These are phyloP conservation scores for Cylindrotheca closterium DNA, from an alignment of 108 stramenopile genomes.

Conservation along the genomic window DNA sequence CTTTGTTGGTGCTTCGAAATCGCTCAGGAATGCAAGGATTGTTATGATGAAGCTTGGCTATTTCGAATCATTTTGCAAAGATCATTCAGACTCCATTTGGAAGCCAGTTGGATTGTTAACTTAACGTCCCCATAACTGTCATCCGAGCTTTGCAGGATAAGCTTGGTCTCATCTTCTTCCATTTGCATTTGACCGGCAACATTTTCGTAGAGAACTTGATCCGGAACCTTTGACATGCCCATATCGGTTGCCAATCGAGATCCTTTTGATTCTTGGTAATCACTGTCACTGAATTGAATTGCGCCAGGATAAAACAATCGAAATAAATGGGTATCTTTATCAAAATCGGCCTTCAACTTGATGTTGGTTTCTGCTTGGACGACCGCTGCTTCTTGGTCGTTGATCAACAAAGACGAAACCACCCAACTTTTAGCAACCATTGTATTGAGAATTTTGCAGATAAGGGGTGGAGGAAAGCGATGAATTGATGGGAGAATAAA, in stretches of 20 bases:
- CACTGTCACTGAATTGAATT: neutral
- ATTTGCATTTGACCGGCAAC: neutral
- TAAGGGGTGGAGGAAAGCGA: too few relatives aligned
- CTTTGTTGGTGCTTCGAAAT: too few relatives aligned
- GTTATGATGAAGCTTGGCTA: too few relatives aligned
- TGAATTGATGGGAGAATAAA: conserved; percentile 3
- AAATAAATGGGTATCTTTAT: neutral
- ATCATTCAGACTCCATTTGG: neutral
- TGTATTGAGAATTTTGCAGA: too few relatives aligned
- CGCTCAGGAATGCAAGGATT: too few relatives aligned
- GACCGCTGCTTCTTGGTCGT: neutral
- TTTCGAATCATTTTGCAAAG: neutral
- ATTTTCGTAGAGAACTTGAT: neutral
- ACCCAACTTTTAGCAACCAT: neutral
- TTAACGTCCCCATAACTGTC: neutral
- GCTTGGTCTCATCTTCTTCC: neutral
- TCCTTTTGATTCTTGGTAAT: neutral
- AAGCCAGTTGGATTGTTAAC: neutral
- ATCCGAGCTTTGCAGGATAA: neutral
- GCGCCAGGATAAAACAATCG: neutral
- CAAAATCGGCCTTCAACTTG: neutral
- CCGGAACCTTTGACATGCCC: neutral
- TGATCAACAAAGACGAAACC: neutral
- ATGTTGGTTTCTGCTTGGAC: neutral
- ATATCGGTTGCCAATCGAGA: neutral